Percentiles rank a stretch among this genome's conserved stretches.
Evolutionary conservation across 106 monocot species (phyloP).

Genomic region (Platanthera guangdongensis): DNA sequence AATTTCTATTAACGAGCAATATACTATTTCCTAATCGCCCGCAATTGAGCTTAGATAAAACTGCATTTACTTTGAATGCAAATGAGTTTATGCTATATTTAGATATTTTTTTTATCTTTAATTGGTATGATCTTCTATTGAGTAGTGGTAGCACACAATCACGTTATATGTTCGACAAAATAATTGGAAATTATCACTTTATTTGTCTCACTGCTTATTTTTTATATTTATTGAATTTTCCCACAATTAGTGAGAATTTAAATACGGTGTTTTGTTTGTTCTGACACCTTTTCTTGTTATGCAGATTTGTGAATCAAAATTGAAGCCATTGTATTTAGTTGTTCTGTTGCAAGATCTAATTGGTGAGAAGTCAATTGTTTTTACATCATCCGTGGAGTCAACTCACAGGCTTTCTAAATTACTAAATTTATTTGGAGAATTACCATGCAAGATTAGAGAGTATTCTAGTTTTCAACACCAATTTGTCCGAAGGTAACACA

Average conservation of each 20-base stretch:
- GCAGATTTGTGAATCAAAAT: slow-evolving; percentile 71
- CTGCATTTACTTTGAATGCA: too few relatives aligned
- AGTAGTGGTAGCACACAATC: background rate
- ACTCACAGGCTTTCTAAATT: slow-evolving; percentile 65
- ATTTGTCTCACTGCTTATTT: background rate
- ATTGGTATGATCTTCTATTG: background rate
- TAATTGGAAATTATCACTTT: background rate
- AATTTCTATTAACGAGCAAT: too few relatives aligned
- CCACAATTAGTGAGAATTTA: background rate
- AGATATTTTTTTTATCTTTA: too few relatives aligned
- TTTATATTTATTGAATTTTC: background rate
- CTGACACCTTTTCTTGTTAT: background rate
- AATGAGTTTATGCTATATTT: too few relatives aligned
- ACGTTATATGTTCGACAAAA: background rate
- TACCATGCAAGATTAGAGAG: slow-evolving; percentile 65
- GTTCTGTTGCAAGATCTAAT: slow-evolving; percentile 59
- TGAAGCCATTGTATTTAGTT: slow-evolving; percentile 66
- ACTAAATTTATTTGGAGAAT: slow-evolving; percentile 59
- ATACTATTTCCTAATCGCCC: too few relatives aligned
- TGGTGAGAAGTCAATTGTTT: slow-evolving; percentile 78
- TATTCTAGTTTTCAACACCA: slow-evolving; percentile 71
- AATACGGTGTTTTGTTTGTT: background rate
- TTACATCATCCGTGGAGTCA: slow-evolving; percentile 78
- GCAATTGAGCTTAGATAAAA: too few relatives aligned
- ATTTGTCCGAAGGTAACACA: slow-evolving; percentile 56